phyloP scores from a whole-genome alignment of 495 filamentous ascomycete species.

The Penicillium canescens region DNA sequence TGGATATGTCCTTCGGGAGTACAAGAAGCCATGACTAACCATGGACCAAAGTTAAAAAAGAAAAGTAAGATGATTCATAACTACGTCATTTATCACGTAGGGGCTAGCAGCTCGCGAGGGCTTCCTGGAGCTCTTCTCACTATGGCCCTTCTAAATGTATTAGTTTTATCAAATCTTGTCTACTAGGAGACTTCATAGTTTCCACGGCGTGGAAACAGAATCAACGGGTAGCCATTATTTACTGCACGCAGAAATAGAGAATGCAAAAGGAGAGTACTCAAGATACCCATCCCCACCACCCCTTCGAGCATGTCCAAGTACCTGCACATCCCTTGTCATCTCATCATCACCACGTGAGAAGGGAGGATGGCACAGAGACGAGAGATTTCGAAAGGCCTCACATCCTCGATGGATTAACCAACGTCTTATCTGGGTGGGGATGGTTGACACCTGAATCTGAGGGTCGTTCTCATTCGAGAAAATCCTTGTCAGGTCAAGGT shows the following conservation, averaged over 20 bases:
- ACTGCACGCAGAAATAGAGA: neutral
- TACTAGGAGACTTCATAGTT: no score
- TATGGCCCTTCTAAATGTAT: no score
- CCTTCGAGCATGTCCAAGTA: conserved; percentile 3
- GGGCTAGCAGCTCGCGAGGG: no score
- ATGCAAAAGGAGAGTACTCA: neutral
- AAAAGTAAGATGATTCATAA: no score
- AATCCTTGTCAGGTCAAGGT: neutral
- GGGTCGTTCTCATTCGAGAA: neutral
- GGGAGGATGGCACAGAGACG: conserved; percentile 2
- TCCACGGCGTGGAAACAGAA: no score
- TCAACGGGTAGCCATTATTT: no score
- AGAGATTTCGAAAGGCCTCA: neutral
- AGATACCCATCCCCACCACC: neutral
- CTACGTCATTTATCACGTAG: no score
- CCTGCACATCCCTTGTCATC: neutral
- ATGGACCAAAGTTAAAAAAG: no score
- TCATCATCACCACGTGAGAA: conserved; percentile 3
- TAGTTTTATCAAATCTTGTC: no score
- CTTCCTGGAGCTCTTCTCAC: no score
- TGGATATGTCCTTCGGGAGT: no score
- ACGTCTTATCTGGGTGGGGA: conserved; percentile 1
- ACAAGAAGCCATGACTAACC: no score
- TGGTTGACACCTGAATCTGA: conserved; percentile 1
- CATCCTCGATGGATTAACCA: conserved; percentile 1